Evolutionary conservation across 1,284 basidiomycete genomes (phyloP).

Genomic region (Rhodotorula sp.): DNA sequence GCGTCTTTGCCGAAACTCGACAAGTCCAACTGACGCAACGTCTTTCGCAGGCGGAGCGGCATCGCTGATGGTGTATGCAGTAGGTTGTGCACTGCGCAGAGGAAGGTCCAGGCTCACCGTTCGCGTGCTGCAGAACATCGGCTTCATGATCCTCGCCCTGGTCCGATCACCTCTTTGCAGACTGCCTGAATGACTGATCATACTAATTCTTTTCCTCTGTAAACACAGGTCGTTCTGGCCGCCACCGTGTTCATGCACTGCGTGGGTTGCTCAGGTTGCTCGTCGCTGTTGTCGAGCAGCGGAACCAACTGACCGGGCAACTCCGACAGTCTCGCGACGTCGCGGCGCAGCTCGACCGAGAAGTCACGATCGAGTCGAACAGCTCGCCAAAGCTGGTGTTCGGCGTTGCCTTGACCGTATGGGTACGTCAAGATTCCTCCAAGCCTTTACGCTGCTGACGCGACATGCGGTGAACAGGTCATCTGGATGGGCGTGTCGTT

Average conservation of each 20-base stretch:
- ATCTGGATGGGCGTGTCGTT: slow-evolving; percentile 18
- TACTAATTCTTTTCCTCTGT: neutral
- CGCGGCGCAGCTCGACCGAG: slow-evolving; percentile 3
- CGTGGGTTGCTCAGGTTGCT: neutral
- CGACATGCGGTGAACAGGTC: neutral
- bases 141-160: slow-evolving; percentile 6
- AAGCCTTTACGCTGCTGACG: neutral
- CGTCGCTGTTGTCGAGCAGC: too few relatives aligned
- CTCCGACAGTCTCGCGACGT: slow-evolving; percentile 16
- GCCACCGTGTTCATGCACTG: slow-evolving; percentile 19
- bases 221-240: slow-evolving; percentile 5
- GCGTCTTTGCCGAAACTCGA: neutral
- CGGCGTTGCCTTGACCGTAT: slow-evolving; percentile 21
- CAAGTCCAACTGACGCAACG: too few relatives aligned
- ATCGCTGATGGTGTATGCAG: neutral
- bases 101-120: neutral
- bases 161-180: neutral
- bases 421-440: neutral
- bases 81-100: neutral
- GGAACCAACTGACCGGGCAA: neutral
- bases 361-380: slow-evolving; percentile 5
- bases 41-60: neutral
- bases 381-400: slow-evolving; percentile 22
- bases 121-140: slow-evolving; percentile 7
- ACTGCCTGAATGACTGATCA: too few relatives aligned